A percentile compares a stretch with the other conserved stretches of the same genome.
Evolutionary conservation across 192 early-diverging fungal genomes (phyloP).

Genomic region (Podila horticola): DNA sequence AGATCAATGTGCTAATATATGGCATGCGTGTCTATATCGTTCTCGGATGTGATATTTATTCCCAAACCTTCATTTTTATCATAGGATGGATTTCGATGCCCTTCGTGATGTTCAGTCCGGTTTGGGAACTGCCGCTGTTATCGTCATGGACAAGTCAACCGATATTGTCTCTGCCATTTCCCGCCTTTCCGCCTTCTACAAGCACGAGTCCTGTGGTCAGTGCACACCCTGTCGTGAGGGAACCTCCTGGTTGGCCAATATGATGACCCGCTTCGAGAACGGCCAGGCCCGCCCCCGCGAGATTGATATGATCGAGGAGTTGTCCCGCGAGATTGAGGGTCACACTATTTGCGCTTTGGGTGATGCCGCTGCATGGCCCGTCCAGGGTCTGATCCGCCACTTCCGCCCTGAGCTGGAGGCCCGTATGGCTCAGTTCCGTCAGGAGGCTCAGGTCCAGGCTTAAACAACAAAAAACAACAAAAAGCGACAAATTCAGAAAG

Average conservation of each 20-base stretch:
- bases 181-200: constrained; percentile 92
- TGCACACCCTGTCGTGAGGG: constrained; percentile 99
- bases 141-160: constrained; percentile 99
- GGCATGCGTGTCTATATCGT: not conserved
- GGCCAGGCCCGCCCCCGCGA: constrained; percentile 85
- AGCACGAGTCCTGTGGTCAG: constrained; percentile 98
- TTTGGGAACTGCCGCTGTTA: constrained; percentile 95
- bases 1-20: not conserved
- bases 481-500: not conserved
- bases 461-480: not conserved
- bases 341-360: constrained; percentile 99
- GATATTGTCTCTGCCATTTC: constrained; percentile 95
- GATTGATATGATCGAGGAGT: constrained; percentile 97
- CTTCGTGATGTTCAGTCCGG: constrained; percentile 93
- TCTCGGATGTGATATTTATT: not conserved
- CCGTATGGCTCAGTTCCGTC: constrained; percentile 58
- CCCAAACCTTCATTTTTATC: not conserved
- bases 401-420: constrained; percentile 89
- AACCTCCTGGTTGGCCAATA: constrained; percentile 92
- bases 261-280: constrained; percentile 95
- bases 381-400: constrained; percentile 92
- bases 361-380: constrained; percentile 99
- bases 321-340: constrained; percentile 97
- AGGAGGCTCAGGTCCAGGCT: constrained; percentile 33
- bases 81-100: constrained; percentile 98